Evolutionary conservation across 1,284 basidiomycete genomes (phyloP), one percentile per base, ranked within the genome.

Genomic region (Pseudozyma tsukubaensis): DNA sequence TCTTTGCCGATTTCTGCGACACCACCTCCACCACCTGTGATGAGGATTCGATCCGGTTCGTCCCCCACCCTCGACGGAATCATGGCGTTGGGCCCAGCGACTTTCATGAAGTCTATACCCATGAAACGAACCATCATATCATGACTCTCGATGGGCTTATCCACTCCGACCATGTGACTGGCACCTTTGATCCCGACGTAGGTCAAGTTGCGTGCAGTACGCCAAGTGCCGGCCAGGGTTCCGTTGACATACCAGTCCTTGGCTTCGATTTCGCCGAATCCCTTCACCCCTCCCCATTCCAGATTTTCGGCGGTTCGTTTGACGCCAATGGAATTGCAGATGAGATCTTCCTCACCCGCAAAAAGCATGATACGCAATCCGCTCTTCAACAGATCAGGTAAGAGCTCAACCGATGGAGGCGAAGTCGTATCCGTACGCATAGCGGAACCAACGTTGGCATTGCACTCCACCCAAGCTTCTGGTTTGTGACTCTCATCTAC

Each of bases 281-380:
- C 96, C n/a, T 86, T 90, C 50, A 85, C 89, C 1, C 94, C 94
- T 63, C 89, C 90, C 96, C 96, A 99, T 3, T 87, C 87, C 87
- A 99, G 87, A 24, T 88, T 87, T 63, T 92, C 90, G 39, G 97
- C 92, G 88, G 93, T 90, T 63, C 88, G 89, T 86, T 97, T 93
- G 53, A 94, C 88, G 3, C 96, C 96, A 60, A 96, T 88, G 82
- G 97, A 91, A 85, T 98, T 98, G 77, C 82, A 99, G 72, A 98
- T 96, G 54, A 96, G 87, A 85, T 99, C 96, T 85, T 98, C 92
- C 83, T 96, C 94, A 14, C 96, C 96, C 0, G 91, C 94, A 79
- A 97, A 99, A 52, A 99, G 88, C 81, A 99, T 84, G n/a, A 98
- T 88, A 1, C 91, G 91, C 21, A 98, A 90, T 53, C 78, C 78